Evolutionary conservation across 2,329 filamentous ascomycete species (phyloP).

Genomic region (Gremmenia infestans): DNA sequence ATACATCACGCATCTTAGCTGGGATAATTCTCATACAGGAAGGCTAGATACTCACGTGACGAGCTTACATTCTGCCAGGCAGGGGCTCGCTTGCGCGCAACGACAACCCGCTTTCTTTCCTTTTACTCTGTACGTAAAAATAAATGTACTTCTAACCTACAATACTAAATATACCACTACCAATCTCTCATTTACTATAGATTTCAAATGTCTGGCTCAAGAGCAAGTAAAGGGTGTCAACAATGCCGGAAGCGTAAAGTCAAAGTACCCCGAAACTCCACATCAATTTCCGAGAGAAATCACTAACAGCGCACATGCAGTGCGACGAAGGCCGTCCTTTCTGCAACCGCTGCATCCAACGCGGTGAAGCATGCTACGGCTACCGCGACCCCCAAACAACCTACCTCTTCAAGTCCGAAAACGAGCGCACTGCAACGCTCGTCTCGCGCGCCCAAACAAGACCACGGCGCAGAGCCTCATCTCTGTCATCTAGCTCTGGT

Average conservation of each 20-base stretch:
- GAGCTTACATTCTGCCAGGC: neutral
- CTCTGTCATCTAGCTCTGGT: neutral
- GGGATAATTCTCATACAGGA: too few relatives aligned
- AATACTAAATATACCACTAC: too few relatives aligned
- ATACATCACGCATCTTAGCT: too few relatives aligned
- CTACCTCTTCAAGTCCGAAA: slow-evolving; percentile 36
- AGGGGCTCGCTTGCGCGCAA: neutral
- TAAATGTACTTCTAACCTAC: too few relatives aligned
- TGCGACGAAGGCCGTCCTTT: slow-evolving; percentile 34
- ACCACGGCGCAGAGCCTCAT: neutral
- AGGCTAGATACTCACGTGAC: too few relatives aligned
- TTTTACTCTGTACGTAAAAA: neutral
- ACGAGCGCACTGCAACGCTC: slow-evolving; percentile 16
- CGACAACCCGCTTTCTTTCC: neutral
- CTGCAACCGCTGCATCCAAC: slow-evolving; percentile 35
- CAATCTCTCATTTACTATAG: too few relatives aligned
- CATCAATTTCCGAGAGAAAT: neutral
- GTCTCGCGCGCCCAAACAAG: neutral
- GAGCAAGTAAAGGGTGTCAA: slow-evolving; percentile 30
- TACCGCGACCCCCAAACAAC: slow-evolving; percentile 34
- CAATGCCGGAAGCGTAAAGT: slow-evolving; percentile 31
- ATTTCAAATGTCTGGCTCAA: neutral
- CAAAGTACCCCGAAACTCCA: slow-evolving; percentile 14
- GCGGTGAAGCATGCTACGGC: slow-evolving; percentile 35
- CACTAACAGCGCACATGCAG: neutral